Base-by-base conservation (phyloP, 108 stramenopile species). In the Stephanodiscus triporus region DNA sequence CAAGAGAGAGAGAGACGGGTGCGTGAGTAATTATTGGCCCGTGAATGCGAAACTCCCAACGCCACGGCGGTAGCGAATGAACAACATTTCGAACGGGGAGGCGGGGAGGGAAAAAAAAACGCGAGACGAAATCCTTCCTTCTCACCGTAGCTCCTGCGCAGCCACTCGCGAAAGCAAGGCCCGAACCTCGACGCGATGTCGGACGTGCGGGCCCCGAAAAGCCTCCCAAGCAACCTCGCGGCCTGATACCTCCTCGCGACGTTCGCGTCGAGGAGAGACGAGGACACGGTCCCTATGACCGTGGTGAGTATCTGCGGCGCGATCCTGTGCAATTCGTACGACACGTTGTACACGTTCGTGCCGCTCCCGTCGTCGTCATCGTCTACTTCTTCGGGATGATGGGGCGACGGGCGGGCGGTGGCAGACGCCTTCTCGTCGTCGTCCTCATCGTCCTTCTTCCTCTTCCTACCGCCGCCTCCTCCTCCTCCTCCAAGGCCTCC, bases 261-360 rank as follows among this genome's bases (percentile, higher is more conserved):
- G 66, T 87, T 79, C 29, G 75, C 62, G 55, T 73, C 57, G n/a
- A 61, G 55, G 48, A 92, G 59, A 29, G 65, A 66, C 22, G 77
- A 62, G 0, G 91, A 78, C 32, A 95, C 72, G 19, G 84, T 92
- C 30, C 94, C 94, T 73, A 92, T 82, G 10, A 95, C 90, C 20
- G 94, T 92, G 16, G 93, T 95, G 30, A 95, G 70, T 56, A 91
- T 87, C 34, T 76, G 61, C 2, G 94, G 91, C 0, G 89, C 87
- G 37, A 92, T 82, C 5, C 79, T 42, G 47, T 90, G 87, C 37
- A 95, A 65, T 47, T 92, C 89, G 64, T 87, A 89, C 2, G 89
- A 77, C 60, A 91, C 87, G 37, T 68, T 66, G 63, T 80, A 95
- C 34, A 95, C 86, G 64, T 89, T 74, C n/a, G 65, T 62, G 7